These are phyloP conservation scores for Leonotis leonurus DNA, from an alignment of 257 asterid genomes.

Conservation along the genomic window DNA sequence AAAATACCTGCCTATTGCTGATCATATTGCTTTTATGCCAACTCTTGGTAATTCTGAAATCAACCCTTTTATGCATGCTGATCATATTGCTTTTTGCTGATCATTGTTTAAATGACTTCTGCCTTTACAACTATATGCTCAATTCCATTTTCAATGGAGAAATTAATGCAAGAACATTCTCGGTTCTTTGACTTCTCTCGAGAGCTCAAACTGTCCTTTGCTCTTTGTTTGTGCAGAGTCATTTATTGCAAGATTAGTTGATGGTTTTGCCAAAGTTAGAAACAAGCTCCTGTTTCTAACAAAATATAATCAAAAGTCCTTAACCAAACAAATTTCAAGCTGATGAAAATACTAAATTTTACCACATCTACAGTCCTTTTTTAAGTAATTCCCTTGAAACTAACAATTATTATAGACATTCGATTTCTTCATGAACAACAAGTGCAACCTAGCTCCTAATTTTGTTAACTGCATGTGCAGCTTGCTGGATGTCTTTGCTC, in stretches of 20 bases:
- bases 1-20: too few species aligned
- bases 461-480: constrained; percentile 31
- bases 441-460: neutral
- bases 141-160: too few species aligned
- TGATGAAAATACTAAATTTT: neutral
- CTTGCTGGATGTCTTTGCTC: constrained; percentile 16
- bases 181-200: neutral
- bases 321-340: neutral
- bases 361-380: too few species aligned
- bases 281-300: neutral
- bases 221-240: neutral
- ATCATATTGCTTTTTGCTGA: neutral
- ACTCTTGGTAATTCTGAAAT: too few species aligned
- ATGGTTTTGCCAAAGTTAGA: neutral
- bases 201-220: neutral
- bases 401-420: too few species aligned
- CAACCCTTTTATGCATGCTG: neutral
- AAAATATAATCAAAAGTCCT: neutral
- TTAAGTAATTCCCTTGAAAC: too few species aligned
- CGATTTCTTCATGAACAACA: too few species aligned
- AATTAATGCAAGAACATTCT: neutral
- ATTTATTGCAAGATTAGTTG: neutral
- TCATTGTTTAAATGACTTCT: neutral
- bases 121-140: too few species aligned
- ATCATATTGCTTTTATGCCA: too few species aligned